A percentile compares a stretch with the other conserved stretches of the same genome.
Evolutionary conservation across 768 basidiomycete species (phyloP).

Genomic region (Ramaria sp.): DNA sequence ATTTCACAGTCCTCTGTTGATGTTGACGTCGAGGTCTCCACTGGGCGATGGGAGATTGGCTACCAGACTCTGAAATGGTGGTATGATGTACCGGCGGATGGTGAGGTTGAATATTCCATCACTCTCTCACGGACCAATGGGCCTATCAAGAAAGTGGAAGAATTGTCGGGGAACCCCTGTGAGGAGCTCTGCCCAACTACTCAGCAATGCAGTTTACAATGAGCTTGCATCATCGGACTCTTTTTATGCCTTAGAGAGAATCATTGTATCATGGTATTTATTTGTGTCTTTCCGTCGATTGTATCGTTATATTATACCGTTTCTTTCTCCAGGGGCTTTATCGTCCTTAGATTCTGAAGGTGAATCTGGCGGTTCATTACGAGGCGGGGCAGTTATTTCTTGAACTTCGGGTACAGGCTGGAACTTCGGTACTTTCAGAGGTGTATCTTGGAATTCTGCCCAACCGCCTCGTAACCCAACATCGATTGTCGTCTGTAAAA

Average conservation of each 20-base stretch:
- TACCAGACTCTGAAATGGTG: conserved; percentile 45
- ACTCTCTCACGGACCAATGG: conserved; percentile 33
- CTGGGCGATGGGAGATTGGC: conserved; percentile 35
- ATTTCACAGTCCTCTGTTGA: conserved; percentile 20
- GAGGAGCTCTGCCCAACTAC: not conserved
- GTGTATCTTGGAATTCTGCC: conserved; percentile 54
- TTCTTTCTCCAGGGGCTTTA: not conserved
- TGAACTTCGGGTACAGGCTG: not conserved
- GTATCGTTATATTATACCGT: not conserved
- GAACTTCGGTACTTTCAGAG: conserved; percentile 38
- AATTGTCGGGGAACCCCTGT: not conserved
- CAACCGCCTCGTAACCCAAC: conserved; percentile 54
- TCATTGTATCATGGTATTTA: not conserved
- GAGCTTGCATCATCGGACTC: not conserved
- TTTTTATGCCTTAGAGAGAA: not conserved
- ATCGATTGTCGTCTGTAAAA: conserved; percentile 58
- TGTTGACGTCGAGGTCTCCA: conserved; percentile 32
- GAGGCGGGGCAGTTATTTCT: not conserved
- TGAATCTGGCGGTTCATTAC: not conserved
- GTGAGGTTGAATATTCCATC: conserved; percentile 25
- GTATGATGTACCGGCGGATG: conserved; percentile 26
- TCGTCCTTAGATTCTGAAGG: not conserved
- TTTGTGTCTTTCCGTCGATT: not conserved
- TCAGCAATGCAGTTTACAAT: conserved; percentile 2
- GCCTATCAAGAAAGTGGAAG: conserved; percentile 18